Evolutionary conservation across 495 filamentous ascomycete genomes (phyloP), one percentile per base, ranked within the genome.

Genomic region (Penicillium coprophilum): DNA sequence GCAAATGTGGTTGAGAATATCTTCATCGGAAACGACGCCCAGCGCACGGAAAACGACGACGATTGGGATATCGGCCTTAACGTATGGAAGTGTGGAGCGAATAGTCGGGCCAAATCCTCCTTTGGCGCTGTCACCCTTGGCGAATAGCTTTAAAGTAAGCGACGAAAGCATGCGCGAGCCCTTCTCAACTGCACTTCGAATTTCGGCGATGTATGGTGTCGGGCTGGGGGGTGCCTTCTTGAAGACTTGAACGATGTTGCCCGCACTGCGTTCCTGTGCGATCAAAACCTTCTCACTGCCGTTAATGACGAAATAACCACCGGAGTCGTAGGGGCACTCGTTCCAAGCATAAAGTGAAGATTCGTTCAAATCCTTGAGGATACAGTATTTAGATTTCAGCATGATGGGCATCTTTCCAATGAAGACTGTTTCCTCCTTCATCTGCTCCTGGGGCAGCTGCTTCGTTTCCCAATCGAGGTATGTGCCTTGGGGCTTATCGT

Each of bases 241-340:
- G 83, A 97, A 99, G 19, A 99, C 92, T 74, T 97, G 93, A 8
- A 97, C 92, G 41, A 97, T 97, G 63, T 97, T 99, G 64, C 92
- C 95, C 17, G 95, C 95, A 62, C 90, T 96, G 24, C 94, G 87
- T 71, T 99, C 94, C 71, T 99, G 94, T 1, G 95, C 95, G 57
- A 99, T 97, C 57, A 99, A 71, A 20, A 99, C 94, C 81, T 99
- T 99, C 70, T 99, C 94, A 69, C 90, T 94, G n/a, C 94, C 94
- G 74, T 97, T 99, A 76, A 99, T 97, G 57, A 99, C 87, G 71
- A 99, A 99, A 62, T 99, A 99, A 54, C 94, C 94, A 46, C 94
- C 94, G 60, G 94, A 93, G 66, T 99, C 94, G 70, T 96, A 97
- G 0, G 95, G 94, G 54, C 94, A 99, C 72, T 99, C 94, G 66